Percentiles rank a stretch among this genome's conserved stretches.
Conservation (phyloP, 192 early-diverging fungal genomes). For the Paraglomus brasilianum region DNA sequence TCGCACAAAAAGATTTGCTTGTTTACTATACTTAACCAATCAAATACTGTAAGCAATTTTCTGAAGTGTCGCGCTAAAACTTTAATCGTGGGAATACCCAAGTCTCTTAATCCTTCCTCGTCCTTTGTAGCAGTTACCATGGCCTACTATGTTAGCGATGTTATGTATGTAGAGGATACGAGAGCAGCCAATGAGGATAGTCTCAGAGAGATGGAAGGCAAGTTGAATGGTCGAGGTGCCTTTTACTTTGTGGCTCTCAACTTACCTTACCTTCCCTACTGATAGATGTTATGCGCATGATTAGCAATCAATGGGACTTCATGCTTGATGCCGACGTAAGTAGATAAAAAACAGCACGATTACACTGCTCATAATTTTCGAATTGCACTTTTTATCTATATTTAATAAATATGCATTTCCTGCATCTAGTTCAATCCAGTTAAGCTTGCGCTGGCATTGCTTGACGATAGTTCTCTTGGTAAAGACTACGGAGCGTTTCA, state of each 20-base stretch:
- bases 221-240: not conserved
- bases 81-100: too few relatives aligned
- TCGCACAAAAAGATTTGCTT: too few relatives aligned
- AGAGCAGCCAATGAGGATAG: conserved; percentile 10
- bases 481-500: conserved; percentile 67
- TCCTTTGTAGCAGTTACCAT: not conserved
- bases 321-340: conserved; percentile 56
- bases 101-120: too few relatives aligned
- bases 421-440: conserved; percentile 66
- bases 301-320: conserved; percentile 53
- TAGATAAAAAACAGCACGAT: not conserved
- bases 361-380: not conserved
- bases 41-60: too few relatives aligned
- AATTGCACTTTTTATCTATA: not conserved
- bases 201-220: conserved; percentile 27
- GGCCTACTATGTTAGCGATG: conserved; percentile 1
- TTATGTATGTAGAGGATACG: not conserved
- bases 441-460: conserved; percentile 65
- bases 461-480: conserved; percentile 72
- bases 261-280: not conserved
- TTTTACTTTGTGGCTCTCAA: not conserved
- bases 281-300: conserved; percentile 23
- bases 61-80: too few relatives aligned
- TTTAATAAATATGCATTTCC: not conserved
- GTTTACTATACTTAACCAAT: too few relatives aligned